Conservation (phyloP, 768 basidiomycete genomes). For the Naematelia encephala region DNA sequence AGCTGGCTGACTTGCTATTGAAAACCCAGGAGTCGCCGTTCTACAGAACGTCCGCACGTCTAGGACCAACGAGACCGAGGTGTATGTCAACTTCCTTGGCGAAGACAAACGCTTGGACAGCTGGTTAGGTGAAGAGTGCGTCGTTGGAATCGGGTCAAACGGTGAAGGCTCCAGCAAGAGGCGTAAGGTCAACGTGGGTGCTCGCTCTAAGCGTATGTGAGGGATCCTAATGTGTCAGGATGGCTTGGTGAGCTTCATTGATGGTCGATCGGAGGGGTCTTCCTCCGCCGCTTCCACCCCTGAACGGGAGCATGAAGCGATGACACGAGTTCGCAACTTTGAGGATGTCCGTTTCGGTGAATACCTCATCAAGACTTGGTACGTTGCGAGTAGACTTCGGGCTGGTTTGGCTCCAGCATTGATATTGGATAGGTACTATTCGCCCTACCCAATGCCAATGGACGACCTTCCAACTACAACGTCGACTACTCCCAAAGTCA, state of each 20-base stretch:
- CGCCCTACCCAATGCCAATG: conserved; percentile 67
- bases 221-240: not conserved
- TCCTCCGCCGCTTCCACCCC: conserved; percentile 28
- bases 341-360: conserved; percentile 79
- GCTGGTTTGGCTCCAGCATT: not conserved
- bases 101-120: conserved; percentile 41
- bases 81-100: conserved; percentile 32
- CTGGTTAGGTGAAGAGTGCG: conserved; percentile 22
- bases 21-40: conserved; percentile 16
- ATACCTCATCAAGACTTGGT: conserved; percentile 89
- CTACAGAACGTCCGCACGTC: conserved; percentile 16
- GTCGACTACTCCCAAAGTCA: not conserved
- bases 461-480: conserved; percentile 22
- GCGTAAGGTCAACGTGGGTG: not conserved
- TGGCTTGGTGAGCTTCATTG: not conserved
- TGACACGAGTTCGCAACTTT: conserved; percentile 62
- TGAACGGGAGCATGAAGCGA: conserved; percentile 39
- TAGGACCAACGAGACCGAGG: conserved; percentile 18
- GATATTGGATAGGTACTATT: conserved; percentile 71
- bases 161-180: not conserved
- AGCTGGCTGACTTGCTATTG: not conserved
- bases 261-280: not conserved
- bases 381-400: conserved; percentile 47
- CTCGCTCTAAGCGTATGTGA: not conserved
- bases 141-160: conserved; percentile 5